A percentile compares a stretch with the other conserved stretches of the same genome.
Conservation (phyloP, 176 grass and related monocot genomes). For the Sorghum bicolor region DNA sequence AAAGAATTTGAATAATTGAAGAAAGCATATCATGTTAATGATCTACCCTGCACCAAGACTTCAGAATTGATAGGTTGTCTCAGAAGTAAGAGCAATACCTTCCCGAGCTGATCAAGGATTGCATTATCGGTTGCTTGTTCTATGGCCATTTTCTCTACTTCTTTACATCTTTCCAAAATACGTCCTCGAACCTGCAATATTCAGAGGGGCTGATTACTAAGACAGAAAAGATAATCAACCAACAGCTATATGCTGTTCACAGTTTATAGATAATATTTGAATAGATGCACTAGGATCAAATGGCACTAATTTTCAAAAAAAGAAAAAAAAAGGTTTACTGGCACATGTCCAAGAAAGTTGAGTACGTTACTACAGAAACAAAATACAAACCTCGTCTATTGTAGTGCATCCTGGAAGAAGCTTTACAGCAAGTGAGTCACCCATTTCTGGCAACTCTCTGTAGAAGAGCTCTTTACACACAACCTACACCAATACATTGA, state of each 20-base stretch:
- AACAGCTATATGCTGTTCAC: background rate
- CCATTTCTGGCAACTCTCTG: conserved; percentile 77
- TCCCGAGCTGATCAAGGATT: conserved; percentile 82
- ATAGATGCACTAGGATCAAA: background rate
- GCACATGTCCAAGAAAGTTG: background rate
- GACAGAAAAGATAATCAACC: background rate
- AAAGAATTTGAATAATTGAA: conserved; percentile 6
- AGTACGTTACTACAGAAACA: background rate
- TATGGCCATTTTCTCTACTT: conserved; percentile 92
- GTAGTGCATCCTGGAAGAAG: conserved; percentile 87
- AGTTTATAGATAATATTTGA: conserved; percentile 11
- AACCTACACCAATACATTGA: conserved; percentile 59
- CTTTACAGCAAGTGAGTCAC: conserved; percentile 75
- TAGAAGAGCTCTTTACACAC: conserved; percentile 97
- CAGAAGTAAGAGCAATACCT: conserved; percentile 42
- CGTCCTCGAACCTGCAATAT: conserved; percentile 57
- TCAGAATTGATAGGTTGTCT: conserved; percentile 25
- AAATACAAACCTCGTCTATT: conserved; percentile 67
- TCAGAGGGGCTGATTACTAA: background rate
- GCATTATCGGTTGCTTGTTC: conserved; percentile 98
- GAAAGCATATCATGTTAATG: background rate
- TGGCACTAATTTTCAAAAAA: background rate
- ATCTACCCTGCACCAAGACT: background rate
- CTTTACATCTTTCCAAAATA: conserved; percentile 86
- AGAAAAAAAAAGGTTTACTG: background rate